Base-by-base conservation (phyloP, 768 basidiomycete species). In the Suillus cothurnatus region DNA sequence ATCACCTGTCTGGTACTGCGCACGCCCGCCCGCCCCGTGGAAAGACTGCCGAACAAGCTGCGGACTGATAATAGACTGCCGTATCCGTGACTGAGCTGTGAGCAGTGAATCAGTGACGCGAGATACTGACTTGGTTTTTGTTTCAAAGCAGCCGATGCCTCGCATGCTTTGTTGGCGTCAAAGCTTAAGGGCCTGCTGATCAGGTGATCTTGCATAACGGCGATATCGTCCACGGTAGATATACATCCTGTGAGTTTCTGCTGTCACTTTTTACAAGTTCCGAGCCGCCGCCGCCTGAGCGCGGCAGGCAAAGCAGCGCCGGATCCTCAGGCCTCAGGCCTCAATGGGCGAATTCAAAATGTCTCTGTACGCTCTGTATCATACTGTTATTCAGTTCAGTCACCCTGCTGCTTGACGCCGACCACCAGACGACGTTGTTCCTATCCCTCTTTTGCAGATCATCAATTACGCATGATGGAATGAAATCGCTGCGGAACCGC, bases 401-500 rank as follows among this genome's bases (percentile, higher is more conserved):
- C 19, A 11, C 23, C 17, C 26, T 39, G 14, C 23, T 8, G 38
- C 23, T 36, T 58, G 2, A 58, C 57, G 26, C 8, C 17, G 26
- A 12, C 26, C 2, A 58, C 26, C 9, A 39, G 57, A 39, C 4
- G 17, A 28, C 23, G 17, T 39, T 1, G 34, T 56, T 56, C 55
- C 55, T 2, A 36, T 34, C 15, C n/a, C 12, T 34, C 6, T 23
- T 57, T 26, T 15, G 23, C 23, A 28, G 36, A 58, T 15, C 38
- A 39, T 58, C 9, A 26, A 26, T 11, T 84, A 45, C 75, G 81
- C n/a, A 68, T 80, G 38, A 80, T 73, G 4, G 73, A 79, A 66
- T 81, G 85, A 7, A 75, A 75, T 23, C 69, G 87, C 12, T 87
- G 87, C 69, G 86, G 87, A 66, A 71, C 73, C 28, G 84, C 86